Evolutionary conservation across 495 filamentous ascomycete genomes (phyloP).

Genomic region (Sordaria brevicollis): DNA sequence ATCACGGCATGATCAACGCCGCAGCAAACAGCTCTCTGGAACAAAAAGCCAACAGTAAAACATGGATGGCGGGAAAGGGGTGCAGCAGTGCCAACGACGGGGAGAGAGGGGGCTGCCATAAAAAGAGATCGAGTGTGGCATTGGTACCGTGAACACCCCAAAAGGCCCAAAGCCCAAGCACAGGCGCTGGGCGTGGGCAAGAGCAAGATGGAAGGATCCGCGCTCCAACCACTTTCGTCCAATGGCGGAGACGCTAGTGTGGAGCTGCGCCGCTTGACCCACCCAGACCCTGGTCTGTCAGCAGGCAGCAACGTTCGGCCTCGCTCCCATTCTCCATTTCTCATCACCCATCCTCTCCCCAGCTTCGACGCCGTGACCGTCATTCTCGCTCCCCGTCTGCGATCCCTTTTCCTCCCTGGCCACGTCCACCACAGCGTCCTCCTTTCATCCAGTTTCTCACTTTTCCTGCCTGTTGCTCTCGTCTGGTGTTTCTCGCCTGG

Average conservation of each 20-base stretch:
- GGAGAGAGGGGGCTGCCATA: not conserved
- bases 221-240: slow-evolving; percentile 1
- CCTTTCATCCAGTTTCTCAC: not conserved
- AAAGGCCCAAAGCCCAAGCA: slow-evolving; percentile 1
- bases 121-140: slow-evolving; percentile 6
- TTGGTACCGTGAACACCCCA: slow-evolving; percentile 11
- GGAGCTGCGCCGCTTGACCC: slow-evolving; percentile 21
- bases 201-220: slow-evolving; percentile 18
- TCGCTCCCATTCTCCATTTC: slow-evolving; percentile 19
- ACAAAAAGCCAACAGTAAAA: not conserved
- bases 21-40: not conserved
- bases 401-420: slow-evolving; percentile 4
- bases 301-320: slow-evolving; percentile 23
- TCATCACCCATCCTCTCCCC: slow-evolving; percentile 17
- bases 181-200: not conserved
- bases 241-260: slow-evolving; percentile 5
- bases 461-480: slow-evolving; percentile 1
- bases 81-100: not conserved
- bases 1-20: slow-evolving; percentile 8
- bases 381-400: slow-evolving; percentile 3
- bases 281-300: slow-evolving; percentile 14
- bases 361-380: not conserved
- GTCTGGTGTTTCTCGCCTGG: slow-evolving; percentile 7
- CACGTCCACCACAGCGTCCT: slow-evolving; percentile 7
- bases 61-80: not conserved